Percentiles rank a stretch among this genome's conserved stretches.
Conservation (phyloP, 1,284 basidiomycete genomes). For the Ustilago curta region DNA sequence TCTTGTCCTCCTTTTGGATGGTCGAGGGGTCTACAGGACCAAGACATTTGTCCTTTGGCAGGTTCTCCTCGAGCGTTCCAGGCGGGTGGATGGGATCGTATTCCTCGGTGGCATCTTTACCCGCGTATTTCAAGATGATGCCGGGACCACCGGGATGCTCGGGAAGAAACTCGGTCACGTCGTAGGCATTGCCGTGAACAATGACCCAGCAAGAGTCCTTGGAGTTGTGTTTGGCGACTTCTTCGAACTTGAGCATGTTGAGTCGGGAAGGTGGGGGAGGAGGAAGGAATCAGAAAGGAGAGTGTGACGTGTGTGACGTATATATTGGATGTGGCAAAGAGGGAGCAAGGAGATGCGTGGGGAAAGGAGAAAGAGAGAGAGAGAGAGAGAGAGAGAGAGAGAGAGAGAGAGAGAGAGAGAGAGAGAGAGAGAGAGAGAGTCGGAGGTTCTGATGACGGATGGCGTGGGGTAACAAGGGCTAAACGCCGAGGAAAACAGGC, state of each 20-base stretch:
- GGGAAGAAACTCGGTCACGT: slow-evolving; percentile 84
- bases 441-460: not conserved
- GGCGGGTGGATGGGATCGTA: slow-evolving; percentile 68
- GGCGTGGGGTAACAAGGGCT: not conserved
- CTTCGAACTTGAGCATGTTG: slow-evolving; percentile 65
- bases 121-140: slow-evolving; percentile 83
- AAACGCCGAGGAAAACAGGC: not conserved
- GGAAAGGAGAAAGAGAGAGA: too few relatives aligned
- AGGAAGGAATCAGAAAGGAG: not conserved
- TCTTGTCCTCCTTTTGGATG: slow-evolving; percentile 45
- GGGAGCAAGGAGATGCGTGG: not conserved
- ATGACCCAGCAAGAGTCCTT: slow-evolving; percentile 88
- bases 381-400: too few relatives aligned
- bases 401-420: too few relatives aligned
- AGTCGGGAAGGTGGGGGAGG: too few relatives aligned
- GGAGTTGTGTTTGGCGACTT: slow-evolving; percentile 78
- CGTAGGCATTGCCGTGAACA: slow-evolving; percentile 81
- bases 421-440: too few relatives aligned
- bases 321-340: slow-evolving; percentile 1
- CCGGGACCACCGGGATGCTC: slow-evolving; percentile 77
- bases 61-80: slow-evolving; percentile 66
- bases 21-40: slow-evolving; percentile 61
- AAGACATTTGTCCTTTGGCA: slow-evolving; percentile 63
- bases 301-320: too few relatives aligned
- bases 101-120: slow-evolving; percentile 78